A percentile compares a stretch with the other conserved stretches of the same genome.
These are phyloP conservation scores for Fraxinus sp. DNA, from an alignment of 305 asterid genomes.

Conservation along the genomic window DNA sequence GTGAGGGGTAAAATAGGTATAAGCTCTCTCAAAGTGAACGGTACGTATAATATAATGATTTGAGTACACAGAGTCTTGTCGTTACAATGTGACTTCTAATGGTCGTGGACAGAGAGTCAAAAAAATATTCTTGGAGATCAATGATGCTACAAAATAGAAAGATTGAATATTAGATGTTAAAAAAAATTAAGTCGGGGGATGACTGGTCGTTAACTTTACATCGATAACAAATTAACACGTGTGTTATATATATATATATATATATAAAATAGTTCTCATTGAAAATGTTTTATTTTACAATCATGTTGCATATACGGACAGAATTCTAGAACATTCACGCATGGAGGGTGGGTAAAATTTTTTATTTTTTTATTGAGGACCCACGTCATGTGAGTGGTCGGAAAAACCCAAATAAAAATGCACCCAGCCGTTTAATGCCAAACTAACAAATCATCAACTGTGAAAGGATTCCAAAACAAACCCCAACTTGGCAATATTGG, in stretches of 20 bases:
- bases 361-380: no score
- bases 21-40: no score
- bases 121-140: not conserved
- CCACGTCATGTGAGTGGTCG: not conserved
- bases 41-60: not conserved
- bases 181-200: not conserved
- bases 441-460: not conserved
- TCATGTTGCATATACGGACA: no score
- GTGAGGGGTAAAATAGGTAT: not conserved
- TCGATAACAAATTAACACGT: not conserved
- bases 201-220: not conserved
- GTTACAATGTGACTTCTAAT: not conserved
- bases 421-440: not conserved
- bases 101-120: not conserved
- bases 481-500: not conserved
- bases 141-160: not conserved
- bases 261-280: not conserved
- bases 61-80: no score
- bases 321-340: no score
- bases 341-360: no score
- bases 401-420: not conserved
- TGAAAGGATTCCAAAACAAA: not conserved
- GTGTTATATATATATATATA: no score
- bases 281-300: not conserved
- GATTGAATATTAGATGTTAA: not conserved